A percentile compares a stretch with the other conserved stretches of the same genome.
Evolutionary conservation across 202 grass and related monocot species (phyloP).

Genomic region (Brachypodium distachyon): DNA sequence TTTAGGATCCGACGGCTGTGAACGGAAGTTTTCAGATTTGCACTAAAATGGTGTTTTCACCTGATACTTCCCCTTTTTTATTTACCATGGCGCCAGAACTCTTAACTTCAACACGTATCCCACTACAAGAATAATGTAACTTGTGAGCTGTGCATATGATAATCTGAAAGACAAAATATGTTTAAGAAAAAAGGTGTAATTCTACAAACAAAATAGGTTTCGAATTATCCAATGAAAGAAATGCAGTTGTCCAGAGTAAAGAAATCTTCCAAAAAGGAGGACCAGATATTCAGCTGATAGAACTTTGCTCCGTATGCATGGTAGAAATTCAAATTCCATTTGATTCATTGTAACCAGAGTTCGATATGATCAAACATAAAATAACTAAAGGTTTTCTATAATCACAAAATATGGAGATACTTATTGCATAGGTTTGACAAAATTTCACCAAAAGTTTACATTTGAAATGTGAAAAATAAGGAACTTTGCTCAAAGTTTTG

Average conservation of each 20-base stretch:
- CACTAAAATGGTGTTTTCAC: too few relatives aligned
- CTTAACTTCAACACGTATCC: not conserved
- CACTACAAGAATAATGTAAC: not conserved
- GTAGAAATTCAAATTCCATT: not conserved
- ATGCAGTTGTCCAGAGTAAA: not conserved
- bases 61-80: too few relatives aligned
- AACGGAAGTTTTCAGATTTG: too few relatives aligned
- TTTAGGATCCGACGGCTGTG: too few relatives aligned
- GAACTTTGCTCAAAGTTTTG: not conserved
- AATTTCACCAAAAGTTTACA: not conserved
- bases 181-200: not conserved
- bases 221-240: not conserved
- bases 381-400: not conserved
- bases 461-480: not conserved
- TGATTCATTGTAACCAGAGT: not conserved
- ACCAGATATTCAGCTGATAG: not conserved
- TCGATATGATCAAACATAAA: not conserved
- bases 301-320: not conserved
- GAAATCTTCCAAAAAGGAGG: not conserved
- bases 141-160: not conserved
- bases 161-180: not conserved
- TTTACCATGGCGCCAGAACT: not conserved
- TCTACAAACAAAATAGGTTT: not conserved
- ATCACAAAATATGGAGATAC: not conserved
- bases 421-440: not conserved